A percentile compares a stretch with the other conserved stretches of the same genome.
Evolutionary conservation across 2,329 filamentous ascomycete species (phyloP).

Genomic region (Epichloe gansuensis): DNA sequence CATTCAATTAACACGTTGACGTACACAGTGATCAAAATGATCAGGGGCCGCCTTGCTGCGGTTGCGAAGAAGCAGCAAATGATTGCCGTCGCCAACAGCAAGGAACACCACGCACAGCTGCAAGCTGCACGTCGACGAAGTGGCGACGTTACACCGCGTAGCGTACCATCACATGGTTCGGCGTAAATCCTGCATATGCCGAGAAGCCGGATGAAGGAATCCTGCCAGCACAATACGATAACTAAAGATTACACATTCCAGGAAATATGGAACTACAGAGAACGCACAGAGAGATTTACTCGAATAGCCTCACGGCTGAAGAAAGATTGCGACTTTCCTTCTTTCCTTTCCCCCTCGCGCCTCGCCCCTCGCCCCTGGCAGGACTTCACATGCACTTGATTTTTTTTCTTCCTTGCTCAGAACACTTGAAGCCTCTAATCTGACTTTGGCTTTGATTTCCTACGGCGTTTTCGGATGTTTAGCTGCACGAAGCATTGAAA

Average conservation of each 20-base stretch:
- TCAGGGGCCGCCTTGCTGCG: conserved; percentile 39
- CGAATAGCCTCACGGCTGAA: conserved; percentile 3
- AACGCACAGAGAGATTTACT: not conserved
- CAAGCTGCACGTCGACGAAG: conserved; percentile 36
- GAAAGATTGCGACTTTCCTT: not conserved
- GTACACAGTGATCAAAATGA: conserved; percentile 48
- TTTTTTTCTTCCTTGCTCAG: not conserved
- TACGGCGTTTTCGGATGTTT: conserved; percentile 1
- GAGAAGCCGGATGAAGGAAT: conserved; percentile 1
- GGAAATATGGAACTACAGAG: not conserved
- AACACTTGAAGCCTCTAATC: not conserved
- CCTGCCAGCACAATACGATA: not conserved
- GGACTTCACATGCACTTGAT: not conserved
- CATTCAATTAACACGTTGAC: conserved; percentile 12
- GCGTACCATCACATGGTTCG: conserved; percentile 36
- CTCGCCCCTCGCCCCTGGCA: not conserved
- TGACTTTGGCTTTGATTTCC: not conserved
- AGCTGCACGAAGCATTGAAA: not conserved
- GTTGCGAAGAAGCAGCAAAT: conserved; percentile 50
- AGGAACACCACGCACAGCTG: conserved; percentile 33
- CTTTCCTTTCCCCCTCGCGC: not conserved
- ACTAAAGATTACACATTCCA: not conserved
- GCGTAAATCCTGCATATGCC: conserved; percentile 12
- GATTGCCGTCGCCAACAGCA: conserved; percentile 44
- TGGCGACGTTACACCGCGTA: conserved; percentile 43